phyloP scores from a whole-genome alignment of 306 rosid species.

The Sophora flavescens region DNA sequence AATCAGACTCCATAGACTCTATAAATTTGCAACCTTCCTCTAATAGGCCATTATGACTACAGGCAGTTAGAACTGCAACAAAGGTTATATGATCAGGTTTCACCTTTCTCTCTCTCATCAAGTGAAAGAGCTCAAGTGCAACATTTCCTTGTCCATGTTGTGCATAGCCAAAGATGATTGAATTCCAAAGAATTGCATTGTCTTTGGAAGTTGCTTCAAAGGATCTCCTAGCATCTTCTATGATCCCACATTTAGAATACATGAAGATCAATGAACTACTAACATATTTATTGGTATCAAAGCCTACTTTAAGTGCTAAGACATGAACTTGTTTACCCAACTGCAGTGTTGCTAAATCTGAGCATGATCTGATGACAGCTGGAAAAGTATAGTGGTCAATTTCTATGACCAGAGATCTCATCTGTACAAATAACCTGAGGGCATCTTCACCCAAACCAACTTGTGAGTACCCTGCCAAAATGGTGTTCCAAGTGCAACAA shows the following conservation, averaged over 20 bases:
- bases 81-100: constrained; percentile 86
- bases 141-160: constrained; percentile 80
- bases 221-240: constrained; percentile 76
- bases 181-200: constrained; percentile 76
- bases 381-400: constrained; percentile 76
- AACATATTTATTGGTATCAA: constrained; percentile 67
- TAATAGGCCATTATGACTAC: constrained; percentile 83
- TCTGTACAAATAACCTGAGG: constrained; percentile 59
- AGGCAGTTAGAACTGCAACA: constrained; percentile 85
- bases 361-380: constrained; percentile 71
- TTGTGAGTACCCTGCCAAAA: constrained; percentile 80
- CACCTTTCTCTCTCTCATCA: constrained; percentile 70
- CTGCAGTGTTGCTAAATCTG: constrained; percentile 80
- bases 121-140: constrained; percentile 70
- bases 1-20: constrained; percentile 62
- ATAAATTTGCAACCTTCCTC: constrained; percentile 69
- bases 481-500: constrained; percentile 79
- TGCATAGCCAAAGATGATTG: constrained; percentile 86
- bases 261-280: constrained; percentile 83
- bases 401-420: constrained; percentile 59
- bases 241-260: constrained; percentile 91
- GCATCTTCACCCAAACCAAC: constrained; percentile 79
- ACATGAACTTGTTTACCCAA: constrained; percentile 82
- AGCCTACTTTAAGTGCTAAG: constrained; percentile 63
- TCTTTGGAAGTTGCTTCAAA: constrained; percentile 69